phyloP scores from a whole-genome alignment of 129 eudicot genomes.

The Oenanthe sinensis region DNA sequence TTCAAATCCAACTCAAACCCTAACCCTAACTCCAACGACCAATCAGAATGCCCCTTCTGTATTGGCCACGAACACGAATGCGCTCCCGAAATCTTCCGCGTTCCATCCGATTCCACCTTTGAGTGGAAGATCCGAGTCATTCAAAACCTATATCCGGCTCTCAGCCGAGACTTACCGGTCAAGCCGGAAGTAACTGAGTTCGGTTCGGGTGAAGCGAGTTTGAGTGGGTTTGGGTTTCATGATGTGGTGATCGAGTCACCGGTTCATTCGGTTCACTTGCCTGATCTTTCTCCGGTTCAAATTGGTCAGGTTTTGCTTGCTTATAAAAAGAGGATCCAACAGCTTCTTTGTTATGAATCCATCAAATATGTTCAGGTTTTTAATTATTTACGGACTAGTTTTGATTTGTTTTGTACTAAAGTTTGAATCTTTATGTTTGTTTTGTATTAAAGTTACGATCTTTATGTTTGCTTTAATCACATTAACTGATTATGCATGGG shows the following conservation, averaged over 20 bases:
- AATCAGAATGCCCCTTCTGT: conserved; percentile 68
- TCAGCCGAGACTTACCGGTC: conserved; percentile 44
- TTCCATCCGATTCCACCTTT: conserved; percentile 38
- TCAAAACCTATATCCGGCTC: conserved; percentile 80
- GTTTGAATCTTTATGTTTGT: background rate
- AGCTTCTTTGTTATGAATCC: conserved; percentile 32
- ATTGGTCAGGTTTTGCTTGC: conserved; percentile 70
- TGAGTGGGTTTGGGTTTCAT: conserved; percentile 75
- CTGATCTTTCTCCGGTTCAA: conserved; percentile 44
- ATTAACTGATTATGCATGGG: background rate
- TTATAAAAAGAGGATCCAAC: conserved; percentile 57
- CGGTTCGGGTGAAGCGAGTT: conserved; percentile 16
- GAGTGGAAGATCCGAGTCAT: conserved; percentile 78
- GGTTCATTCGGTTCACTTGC: conserved; percentile 56
- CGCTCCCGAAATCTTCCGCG: conserved; percentile 89
- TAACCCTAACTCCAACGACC: conserved; percentile 35
- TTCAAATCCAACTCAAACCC: conserved; percentile 69
- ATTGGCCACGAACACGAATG: conserved; percentile 83
- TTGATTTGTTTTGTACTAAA: background rate
- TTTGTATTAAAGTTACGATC: background rate
- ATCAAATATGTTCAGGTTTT: conserved; percentile 75
- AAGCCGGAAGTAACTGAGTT: conserved; percentile 8
- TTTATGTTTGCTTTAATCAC: background rate
- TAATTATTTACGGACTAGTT: background rate
- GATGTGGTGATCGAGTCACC: conserved; percentile 90